Percentiles rank a stretch among this genome's conserved stretches.
phyloP scores from a whole-genome alignment of 2,329 filamentous ascomycete genomes.

The Colletotrichum phormii region DNA sequence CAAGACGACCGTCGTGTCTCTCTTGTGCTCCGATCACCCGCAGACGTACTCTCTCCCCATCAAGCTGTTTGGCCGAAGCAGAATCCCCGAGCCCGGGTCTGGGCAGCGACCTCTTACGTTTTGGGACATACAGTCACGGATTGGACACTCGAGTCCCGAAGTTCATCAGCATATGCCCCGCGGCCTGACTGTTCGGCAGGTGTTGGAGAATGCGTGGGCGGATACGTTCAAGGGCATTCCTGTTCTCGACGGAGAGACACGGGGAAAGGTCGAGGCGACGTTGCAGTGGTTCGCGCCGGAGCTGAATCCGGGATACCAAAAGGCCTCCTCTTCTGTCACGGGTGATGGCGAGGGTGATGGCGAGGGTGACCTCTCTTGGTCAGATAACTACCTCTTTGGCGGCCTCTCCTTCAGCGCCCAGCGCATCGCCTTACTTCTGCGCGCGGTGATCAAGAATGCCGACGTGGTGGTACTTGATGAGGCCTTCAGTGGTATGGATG shows the following conservation, averaged over 20 bases:
- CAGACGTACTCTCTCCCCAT: slow-evolving; percentile 93
- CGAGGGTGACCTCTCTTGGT: slow-evolving; percentile 66
- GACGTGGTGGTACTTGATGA: slow-evolving; percentile 90
- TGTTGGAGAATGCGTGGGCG: slow-evolving; percentile 89
- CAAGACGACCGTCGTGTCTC: slow-evolving; percentile 92
- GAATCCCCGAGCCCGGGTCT: slow-evolving; percentile 79
- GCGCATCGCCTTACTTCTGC: slow-evolving; percentile 85
- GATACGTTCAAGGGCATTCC: slow-evolving; percentile 85
- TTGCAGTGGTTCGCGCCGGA: slow-evolving; percentile 84
- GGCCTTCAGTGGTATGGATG: slow-evolving; percentile 88
- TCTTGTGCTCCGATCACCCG: slow-evolving; percentile 95
- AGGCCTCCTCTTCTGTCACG: slow-evolving; percentile 40
- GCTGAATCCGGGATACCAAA: slow-evolving; percentile 67
- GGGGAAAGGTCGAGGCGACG: slow-evolving; percentile 72
- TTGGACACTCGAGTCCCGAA: slow-evolving; percentile 94
- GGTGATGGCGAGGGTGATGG: slow-evolving; percentile 28
- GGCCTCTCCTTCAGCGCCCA: slow-evolving; percentile 84
- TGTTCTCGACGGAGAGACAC: slow-evolving; percentile 67
- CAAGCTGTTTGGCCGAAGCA: slow-evolving; percentile 83
- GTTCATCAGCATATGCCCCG: slow-evolving; percentile 94
- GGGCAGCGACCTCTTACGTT: slow-evolving; percentile 80
- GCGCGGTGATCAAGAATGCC: slow-evolving; percentile 82
- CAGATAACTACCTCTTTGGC: slow-evolving; percentile 75
- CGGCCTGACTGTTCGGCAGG: slow-evolving; percentile 76
- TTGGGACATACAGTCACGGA: slow-evolving; percentile 89